Conservation (phyloP, 2,329 filamentous ascomycete genomes). For the Claviceps lovelessii region DNA sequence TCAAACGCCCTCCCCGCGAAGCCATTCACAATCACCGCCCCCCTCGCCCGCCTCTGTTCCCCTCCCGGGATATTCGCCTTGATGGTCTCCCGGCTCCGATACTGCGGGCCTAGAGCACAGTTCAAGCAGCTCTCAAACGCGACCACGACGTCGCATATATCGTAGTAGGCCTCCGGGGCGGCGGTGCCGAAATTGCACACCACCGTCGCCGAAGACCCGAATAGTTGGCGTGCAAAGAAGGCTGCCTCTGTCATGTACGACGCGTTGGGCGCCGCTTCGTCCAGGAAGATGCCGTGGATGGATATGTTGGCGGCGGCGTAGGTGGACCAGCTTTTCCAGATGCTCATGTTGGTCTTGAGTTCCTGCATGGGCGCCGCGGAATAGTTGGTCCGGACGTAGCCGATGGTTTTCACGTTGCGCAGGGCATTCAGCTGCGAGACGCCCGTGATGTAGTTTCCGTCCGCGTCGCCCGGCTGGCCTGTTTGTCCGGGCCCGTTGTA, state of each 20-base stretch:
- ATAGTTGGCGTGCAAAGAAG: slow-evolving; percentile 4
- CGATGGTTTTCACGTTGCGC: slow-evolving; percentile 11
- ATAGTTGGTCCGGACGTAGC: slow-evolving; percentile 13
- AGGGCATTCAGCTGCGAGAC: slow-evolving; percentile 11
- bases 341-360: slow-evolving; percentile 11
- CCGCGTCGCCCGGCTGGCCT: slow-evolving; percentile 9
- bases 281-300: slow-evolving; percentile 13
- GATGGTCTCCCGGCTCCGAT: slow-evolving; percentile 8
- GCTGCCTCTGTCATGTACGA: slow-evolving; percentile 10
- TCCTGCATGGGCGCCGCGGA: slow-evolving; percentile 7
- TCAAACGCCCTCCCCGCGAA: slow-evolving; percentile 8
- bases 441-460: slow-evolving; percentile 11
- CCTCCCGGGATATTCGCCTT: slow-evolving; percentile 7
- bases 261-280: slow-evolving; percentile 8
- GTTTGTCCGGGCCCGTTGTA: slow-evolving; percentile 10
- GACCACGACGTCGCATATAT: slow-evolving; percentile 13
- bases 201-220: slow-evolving; percentile 4
- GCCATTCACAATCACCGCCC: slow-evolving; percentile 9
- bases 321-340: slow-evolving; percentile 8
- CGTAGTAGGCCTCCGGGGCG: slow-evolving; percentile 7
- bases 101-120: slow-evolving; percentile 4
- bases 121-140: slow-evolving; percentile 14
- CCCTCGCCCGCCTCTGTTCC: background rate
- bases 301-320: slow-evolving; percentile 7
- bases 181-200: slow-evolving; percentile 13